Base-by-base conservation (phyloP, 2,329 filamentous ascomycete species). In the Ceratocystis ficicola region DNA sequence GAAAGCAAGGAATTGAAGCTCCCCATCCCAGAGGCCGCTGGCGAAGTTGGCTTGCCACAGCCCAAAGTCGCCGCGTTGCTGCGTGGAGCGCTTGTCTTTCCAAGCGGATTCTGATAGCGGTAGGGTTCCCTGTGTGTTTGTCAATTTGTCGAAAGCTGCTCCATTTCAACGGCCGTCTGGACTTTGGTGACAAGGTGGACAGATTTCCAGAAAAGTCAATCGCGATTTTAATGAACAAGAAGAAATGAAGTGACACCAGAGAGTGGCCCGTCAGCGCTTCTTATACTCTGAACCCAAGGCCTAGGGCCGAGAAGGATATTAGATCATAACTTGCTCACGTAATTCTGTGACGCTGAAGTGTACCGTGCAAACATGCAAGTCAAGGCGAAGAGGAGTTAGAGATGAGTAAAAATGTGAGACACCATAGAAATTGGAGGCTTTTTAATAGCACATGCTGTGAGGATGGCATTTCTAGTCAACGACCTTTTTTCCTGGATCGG, bases 311-410 rank as follows among this genome's bases (percentile, higher is more conserved):
- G 65, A 66, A 62, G 59, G 28, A 62, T 66, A 66, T 66, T 55
- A 55, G 36, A 55, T 66, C 65, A 66, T 66, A 63, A 66, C 59
- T 66, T 66, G 46, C 59, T 66, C 65, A 66, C 48, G 44, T 63
- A 41, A 41, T 41, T 41, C 32, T 48, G 36, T 48, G 62, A 48
- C 44, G 20, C 46, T 25, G 8, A 41, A 25, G 44, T 46, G 22
- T 63, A 20, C 44, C 36, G 30, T 48, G 12, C 12, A 28, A 61
- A 65, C 44, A 17, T 10, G 55, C 44, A 48, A 59, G 48, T 46
- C 44, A 28, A 25, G 48, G n/a, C 8, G 36, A 41, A 15, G 36
- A 15, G 10, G 36, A 1, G 36, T 41, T 15, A 12, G 15, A 12
- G 10, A 4, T 41, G 4, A 15, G 10, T 12, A 41, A 3, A 15